Evolutionary conservation across 140 eudicot species (phyloP).

Genomic region (Flaveria floridana): DNA sequence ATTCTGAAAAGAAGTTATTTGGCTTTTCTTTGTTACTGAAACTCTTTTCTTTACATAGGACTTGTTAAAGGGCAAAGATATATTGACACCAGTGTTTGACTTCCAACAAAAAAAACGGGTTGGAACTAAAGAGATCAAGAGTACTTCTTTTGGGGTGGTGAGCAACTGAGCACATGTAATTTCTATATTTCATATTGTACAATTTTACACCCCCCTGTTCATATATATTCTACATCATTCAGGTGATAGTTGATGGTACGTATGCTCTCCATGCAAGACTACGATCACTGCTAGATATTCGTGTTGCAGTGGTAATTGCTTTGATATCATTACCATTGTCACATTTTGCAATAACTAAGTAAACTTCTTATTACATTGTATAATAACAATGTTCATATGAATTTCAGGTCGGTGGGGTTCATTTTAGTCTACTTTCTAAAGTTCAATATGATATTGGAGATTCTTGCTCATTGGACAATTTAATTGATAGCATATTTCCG

Average conservation of each 20-base stretch:
- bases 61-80: slow-evolving; percentile 74
- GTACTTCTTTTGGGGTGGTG: slow-evolving; percentile 83
- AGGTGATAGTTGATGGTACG: slow-evolving; percentile 97
- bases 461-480: slow-evolving; percentile 82
- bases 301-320: slow-evolving; percentile 93
- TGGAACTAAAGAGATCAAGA: slow-evolving; percentile 62
- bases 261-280: slow-evolving; percentile 92
- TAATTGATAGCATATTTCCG: slow-evolving; percentile 97
- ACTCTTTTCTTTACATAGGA: slow-evolving; percentile 49
- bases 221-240: slow-evolving; percentile 6
- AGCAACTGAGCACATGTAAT: slow-evolving; percentile 26
- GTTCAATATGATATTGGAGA: slow-evolving; percentile 97
- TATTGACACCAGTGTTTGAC: slow-evolving; percentile 76
- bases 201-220: neutral
- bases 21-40: neutral
- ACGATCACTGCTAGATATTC: slow-evolving; percentile 88
- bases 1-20: neutral
- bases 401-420: slow-evolving; percentile 96
- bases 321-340: slow-evolving; percentile 2
- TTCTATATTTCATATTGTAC: slow-evolving; percentile 3
- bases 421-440: slow-evolving; percentile 94
- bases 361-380: neutral
- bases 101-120: slow-evolving; percentile 74
- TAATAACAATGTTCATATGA: neutral
- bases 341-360: slow-evolving; percentile 1